A percentile compares a stretch with the other conserved stretches of the same genome.
These are phyloP conservation scores for Schrenkiella parvula DNA, from an alignment of 345 rosid species.

Conservation along the genomic window DNA sequence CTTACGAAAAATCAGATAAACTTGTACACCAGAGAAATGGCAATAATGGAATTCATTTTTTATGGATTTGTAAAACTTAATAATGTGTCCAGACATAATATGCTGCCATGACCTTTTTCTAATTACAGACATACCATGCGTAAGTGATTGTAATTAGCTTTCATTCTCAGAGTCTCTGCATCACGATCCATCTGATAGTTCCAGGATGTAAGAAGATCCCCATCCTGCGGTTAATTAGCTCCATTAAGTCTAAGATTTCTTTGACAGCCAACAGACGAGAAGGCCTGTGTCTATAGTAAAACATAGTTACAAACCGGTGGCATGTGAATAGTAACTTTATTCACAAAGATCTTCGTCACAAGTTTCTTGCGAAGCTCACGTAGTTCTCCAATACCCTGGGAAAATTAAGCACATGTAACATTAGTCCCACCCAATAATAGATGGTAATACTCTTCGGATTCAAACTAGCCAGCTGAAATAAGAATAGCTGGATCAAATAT, in stretches of 20 bases:
- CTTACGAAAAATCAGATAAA: not conserved
- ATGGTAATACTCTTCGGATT: not conserved
- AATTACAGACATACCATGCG: conserved; percentile 49
- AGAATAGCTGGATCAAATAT: not conserved
- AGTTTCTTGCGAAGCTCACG: conserved; percentile 70
- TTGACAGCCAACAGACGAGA: conserved; percentile 10
- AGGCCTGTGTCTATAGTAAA: not conserved
- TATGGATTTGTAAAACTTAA: not conserved
- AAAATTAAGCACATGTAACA: conserved; percentile 8
- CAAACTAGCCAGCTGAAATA: not conserved
- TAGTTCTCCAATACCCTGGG: conserved; percentile 80
- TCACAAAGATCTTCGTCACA: conserved; percentile 74
- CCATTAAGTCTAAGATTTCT: conserved; percentile 6
- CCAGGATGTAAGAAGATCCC: conserved; percentile 65
- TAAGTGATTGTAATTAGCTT: conserved; percentile 65
- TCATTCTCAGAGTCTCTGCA: conserved; percentile 74
- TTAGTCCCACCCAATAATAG: not conserved
- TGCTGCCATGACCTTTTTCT: not conserved
- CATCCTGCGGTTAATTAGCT: conserved; percentile 53
- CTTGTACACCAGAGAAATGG: conserved; percentile 1
- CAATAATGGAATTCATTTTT: no score
- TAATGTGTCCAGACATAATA: not conserved
- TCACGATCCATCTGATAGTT: conserved; percentile 78
- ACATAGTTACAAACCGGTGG: conserved; percentile 64
- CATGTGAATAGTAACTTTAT: conserved; percentile 81